These are phyloP conservation scores for Blepharisma japonicum DNA, from an alignment of 73 alveolate species.

Conservation along the genomic window DNA sequence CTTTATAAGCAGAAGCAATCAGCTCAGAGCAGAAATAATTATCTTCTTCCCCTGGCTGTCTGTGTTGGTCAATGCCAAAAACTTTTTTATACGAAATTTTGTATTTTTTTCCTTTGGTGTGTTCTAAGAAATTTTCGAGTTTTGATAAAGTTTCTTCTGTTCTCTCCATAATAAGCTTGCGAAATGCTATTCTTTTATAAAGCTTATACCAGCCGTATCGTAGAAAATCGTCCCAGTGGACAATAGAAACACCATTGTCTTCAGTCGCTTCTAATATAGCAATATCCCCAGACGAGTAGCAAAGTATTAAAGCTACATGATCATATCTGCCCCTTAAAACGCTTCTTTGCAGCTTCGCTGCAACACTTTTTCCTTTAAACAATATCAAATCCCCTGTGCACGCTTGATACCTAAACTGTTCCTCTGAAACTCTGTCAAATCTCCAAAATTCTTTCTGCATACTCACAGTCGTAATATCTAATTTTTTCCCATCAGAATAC, in stretches of 20 bases:
- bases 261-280: slow-evolving; percentile 3
- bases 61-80: neutral
- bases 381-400: slow-evolving; percentile 42
- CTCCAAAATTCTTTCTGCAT: slow-evolving; percentile 34
- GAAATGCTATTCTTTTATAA: slow-evolving; percentile 33
- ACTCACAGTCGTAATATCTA: slow-evolving; percentile 19
- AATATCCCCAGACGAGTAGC: neutral
- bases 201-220: slow-evolving; percentile 35
- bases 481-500: slow-evolving; percentile 35
- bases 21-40: slow-evolving; percentile 61
- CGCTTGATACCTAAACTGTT: slow-evolving; percentile 34
- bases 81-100: slow-evolving; percentile 33
- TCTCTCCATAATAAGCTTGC: slow-evolving; percentile 31
- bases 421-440: slow-evolving; percentile 24
- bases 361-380: slow-evolving; percentile 41
- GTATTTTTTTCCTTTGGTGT: slow-evolving; percentile 39
- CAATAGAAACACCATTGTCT: slow-evolving; percentile 35
- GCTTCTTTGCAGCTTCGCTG: slow-evolving; percentile 38
- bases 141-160: neutral
- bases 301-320: slow-evolving; percentile 41
- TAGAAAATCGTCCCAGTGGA: slow-evolving; percentile 41
- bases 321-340: slow-evolving; percentile 46
- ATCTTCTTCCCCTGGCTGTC: slow-evolving; percentile 12
- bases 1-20: slow-evolving; percentile 57
- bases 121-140: slow-evolving; percentile 38